Conservation (phyloP, 2,329 filamentous ascomycete species). For the Fusarium chlamydosporum region DNA sequence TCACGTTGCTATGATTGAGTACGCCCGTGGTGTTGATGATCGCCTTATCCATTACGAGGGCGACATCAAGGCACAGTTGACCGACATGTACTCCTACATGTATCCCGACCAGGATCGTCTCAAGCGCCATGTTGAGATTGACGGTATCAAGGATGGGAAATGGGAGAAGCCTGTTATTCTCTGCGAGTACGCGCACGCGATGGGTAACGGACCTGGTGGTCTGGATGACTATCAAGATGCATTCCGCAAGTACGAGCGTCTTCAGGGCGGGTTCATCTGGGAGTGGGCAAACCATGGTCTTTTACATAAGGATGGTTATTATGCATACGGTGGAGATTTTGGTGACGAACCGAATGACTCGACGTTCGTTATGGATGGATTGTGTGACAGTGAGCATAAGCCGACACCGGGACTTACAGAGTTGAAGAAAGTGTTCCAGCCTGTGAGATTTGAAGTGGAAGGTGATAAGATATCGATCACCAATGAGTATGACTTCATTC, state of each 20-base stretch:
- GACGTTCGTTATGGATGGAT: conserved; percentile 22
- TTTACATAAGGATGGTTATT: conserved; percentile 19
- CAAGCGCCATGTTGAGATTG: conserved; percentile 13
- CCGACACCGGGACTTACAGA: conserved; percentile 8
- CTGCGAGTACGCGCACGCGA: conserved; percentile 19
- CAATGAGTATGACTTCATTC: conserved; percentile 22
- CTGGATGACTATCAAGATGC: conserved; percentile 14
- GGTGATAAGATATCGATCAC: neutral
- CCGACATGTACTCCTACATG: conserved; percentile 29
- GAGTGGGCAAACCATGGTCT: conserved; percentile 29
- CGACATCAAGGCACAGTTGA: conserved; percentile 24
- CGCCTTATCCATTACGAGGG: conserved; percentile 27
- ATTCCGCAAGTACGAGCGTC: conserved; percentile 15
- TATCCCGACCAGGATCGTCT: conserved; percentile 23
- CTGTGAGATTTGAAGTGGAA: neutral
- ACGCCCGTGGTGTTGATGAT: conserved; percentile 15
- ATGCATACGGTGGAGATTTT: conserved; percentile 26
- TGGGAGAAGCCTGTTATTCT: conserved; percentile 26
- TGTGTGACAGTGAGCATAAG: conserved; percentile 21
- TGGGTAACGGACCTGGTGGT: conserved; percentile 15
- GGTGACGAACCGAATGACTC: conserved; percentile 20
- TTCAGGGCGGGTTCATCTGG: conserved; percentile 26
- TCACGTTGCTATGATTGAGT: conserved; percentile 23
- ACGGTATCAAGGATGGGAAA: conserved; percentile 1
- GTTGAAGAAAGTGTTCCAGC: conserved; percentile 22